phyloP scores from a whole-genome alignment of 2,329 filamentous ascomycete genomes.

The Fusarium sp. region DNA sequence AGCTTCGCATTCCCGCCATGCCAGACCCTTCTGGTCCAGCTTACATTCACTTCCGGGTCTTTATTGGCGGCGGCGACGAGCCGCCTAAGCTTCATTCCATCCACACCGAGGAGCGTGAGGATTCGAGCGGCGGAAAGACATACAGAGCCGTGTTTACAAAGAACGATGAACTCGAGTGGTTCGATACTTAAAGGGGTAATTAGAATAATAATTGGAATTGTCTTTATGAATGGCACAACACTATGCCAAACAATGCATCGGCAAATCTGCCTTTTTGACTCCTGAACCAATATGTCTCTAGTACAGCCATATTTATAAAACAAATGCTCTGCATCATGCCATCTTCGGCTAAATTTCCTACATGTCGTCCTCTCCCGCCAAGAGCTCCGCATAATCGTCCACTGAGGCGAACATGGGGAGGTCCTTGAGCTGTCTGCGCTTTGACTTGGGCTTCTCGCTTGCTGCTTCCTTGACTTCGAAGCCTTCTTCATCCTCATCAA shows the following conservation, averaged over 20 bases:
- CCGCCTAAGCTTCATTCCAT: constrained; percentile 86
- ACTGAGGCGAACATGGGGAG: constrained; percentile 92
- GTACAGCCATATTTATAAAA: constrained; percentile 32
- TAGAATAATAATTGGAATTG: constrained; percentile 23
- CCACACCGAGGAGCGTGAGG: constrained; percentile 96
- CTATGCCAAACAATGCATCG: constrained; percentile 16
- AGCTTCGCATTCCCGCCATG: constrained; percentile 69
- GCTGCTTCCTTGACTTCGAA: constrained; percentile 74
- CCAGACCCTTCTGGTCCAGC: constrained; percentile 67
- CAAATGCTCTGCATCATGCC: constrained; percentile 22
- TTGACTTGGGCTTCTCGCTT: constrained; percentile 60
- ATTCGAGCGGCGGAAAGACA: constrained; percentile 86
- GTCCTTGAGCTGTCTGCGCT: constrained; percentile 86
- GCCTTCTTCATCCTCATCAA: constrained; percentile 55
- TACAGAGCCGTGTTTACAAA: constrained; percentile 93
- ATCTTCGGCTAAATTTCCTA: constrained; percentile 5
- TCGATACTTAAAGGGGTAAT: constrained; percentile 54
- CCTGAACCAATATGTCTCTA: constrained; percentile 29
- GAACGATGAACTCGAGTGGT: constrained; percentile 83
- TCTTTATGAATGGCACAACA: constrained; percentile 7
- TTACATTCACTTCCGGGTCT: constrained; percentile 89
- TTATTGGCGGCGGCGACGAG: constrained; percentile 84
- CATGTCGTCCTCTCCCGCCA: constrained; percentile 75
- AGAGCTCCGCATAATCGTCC: constrained; percentile 91
- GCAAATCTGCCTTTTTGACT: constrained; percentile 29